phyloP scores from a whole-genome alignment of 2,329 filamentous ascomycete species.

The Microcyclospora tardicrescens region DNA sequence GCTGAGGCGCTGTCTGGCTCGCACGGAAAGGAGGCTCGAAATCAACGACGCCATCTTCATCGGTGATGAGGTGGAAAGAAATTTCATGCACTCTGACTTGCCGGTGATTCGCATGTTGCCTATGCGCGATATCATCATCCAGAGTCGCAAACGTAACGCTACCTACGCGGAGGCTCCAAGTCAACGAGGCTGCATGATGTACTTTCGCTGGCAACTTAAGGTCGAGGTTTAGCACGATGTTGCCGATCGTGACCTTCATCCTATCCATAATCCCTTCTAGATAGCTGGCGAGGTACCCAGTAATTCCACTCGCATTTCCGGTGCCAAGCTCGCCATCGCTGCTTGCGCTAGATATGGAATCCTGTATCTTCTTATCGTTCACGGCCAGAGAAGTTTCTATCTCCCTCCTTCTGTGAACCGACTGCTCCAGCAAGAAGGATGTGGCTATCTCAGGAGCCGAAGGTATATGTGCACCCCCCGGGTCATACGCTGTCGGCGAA shows the following conservation, averaged over 20 bases:
- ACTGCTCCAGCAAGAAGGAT: conserved; percentile 64
- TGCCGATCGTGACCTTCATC: conserved; percentile 51
- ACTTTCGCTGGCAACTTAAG: conserved; percentile 29
- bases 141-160: conserved; percentile 55
- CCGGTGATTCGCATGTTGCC: conserved; percentile 2
- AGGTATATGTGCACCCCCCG: conserved; percentile 37
- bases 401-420: conserved; percentile 50
- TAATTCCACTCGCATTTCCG: conserved; percentile 55
- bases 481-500: conserved; percentile 16
- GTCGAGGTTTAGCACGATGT: conserved; percentile 55
- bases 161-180: conserved; percentile 53
- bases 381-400: conserved; percentile 56
- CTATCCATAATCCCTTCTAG: conserved; percentile 63
- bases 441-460: conserved; percentile 41
- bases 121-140: conserved; percentile 1
- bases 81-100: conserved; percentile 14
- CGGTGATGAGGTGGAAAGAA: conserved; percentile 16
- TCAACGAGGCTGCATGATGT: conserved; percentile 31
- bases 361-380: conserved; percentile 42
- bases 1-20: not conserved
- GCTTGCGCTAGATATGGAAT: conserved; percentile 40
- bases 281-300: conserved; percentile 57
- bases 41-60: conserved; percentile 5
- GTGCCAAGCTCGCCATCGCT: conserved; percentile 56
- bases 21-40: too few species aligned